These are phyloP conservation scores for Zygosaccharomyces rouxii DNA, from an alignment of 805 yeast species.

Conservation along the genomic window DNA sequence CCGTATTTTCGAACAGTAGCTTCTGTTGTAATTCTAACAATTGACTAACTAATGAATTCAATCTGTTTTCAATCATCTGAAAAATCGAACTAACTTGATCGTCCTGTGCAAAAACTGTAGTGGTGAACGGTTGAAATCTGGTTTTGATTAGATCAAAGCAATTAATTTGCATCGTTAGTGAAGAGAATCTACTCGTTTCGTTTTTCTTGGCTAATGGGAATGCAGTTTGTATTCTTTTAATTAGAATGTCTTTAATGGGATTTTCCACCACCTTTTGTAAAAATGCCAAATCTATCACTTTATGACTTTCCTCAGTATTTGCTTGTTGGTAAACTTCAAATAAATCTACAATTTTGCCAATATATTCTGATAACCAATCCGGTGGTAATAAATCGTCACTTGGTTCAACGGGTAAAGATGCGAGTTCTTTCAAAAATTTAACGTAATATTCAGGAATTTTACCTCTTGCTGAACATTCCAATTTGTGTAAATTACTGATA, in stretches of 20 bases:
- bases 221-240: conserved; percentile 28
- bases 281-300: conserved; percentile 41
- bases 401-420: conserved; percentile 30
- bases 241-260: conserved; percentile 32
- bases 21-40: conserved; percentile 46
- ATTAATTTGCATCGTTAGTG: conserved; percentile 48
- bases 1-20: conserved; percentile 47
- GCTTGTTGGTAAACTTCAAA: conserved; percentile 51
- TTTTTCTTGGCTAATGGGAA: conserved; percentile 32
- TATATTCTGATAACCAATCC: conserved; percentile 71
- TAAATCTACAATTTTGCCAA: conserved; percentile 44
- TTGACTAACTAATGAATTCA: conserved; percentile 22
- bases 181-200: conserved; percentile 22
- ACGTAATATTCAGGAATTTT: conserved; percentile 21
- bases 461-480: conserved; percentile 20
- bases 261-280: conserved; percentile 41
- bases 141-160: conserved; percentile 58
- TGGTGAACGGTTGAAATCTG: conserved; percentile 41
- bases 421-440: conserved; percentile 30
- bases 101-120: conserved; percentile 35
- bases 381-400: conserved; percentile 69
- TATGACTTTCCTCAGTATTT: conserved; percentile 25
- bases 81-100: conserved; percentile 24
- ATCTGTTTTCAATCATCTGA: conserved; percentile 33
- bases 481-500: conserved; percentile 17